These are phyloP conservation scores for Clarkia xantiana DNA, from an alignment of 345 rosid species.

Conservation along the genomic window DNA sequence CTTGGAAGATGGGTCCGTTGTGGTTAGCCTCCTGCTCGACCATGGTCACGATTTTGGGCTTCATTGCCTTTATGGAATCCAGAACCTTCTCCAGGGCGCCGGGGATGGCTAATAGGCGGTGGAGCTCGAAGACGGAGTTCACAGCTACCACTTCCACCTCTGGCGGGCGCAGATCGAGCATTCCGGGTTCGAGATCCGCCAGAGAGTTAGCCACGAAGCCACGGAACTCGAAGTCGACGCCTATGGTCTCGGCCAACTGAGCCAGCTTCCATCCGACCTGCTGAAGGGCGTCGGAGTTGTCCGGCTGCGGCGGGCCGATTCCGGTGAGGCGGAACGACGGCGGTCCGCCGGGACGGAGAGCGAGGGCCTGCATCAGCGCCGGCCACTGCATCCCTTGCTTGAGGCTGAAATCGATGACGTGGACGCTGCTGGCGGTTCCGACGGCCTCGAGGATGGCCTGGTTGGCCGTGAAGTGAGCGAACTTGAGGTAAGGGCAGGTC, in stretches of 20 bases:
- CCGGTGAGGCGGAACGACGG: slow-evolving; percentile 75
- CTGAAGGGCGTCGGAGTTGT: slow-evolving; percentile 42
- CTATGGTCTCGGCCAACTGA: slow-evolving; percentile 42
- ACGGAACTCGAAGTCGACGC: slow-evolving; percentile 52
- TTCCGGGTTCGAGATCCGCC: slow-evolving; percentile 58
- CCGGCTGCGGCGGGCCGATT: slow-evolving; percentile 60
- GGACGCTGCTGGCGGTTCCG: slow-evolving; percentile 39
- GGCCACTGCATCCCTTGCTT: slow-evolving; percentile 95
- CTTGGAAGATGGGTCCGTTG: slow-evolving; percentile 50
- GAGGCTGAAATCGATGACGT: slow-evolving; percentile 61
- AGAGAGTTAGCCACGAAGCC: slow-evolving; percentile 47
- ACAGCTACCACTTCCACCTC: slow-evolving; percentile 57
- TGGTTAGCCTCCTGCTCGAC: slow-evolving; percentile 91
- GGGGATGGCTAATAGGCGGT: slow-evolving; percentile 38
- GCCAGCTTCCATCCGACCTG: slow-evolving; percentile 74
- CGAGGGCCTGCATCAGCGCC: slow-evolving; percentile 83
- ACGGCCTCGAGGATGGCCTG: slow-evolving; percentile 86
- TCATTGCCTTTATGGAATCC: slow-evolving; percentile 33
- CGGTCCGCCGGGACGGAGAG: slow-evolving; percentile 65
- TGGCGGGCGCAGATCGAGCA: slow-evolving; percentile 36
- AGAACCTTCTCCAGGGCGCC: slow-evolving; percentile 54
- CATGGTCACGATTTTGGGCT: slow-evolving; percentile 62
- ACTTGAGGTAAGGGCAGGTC: slow-evolving; percentile 79
- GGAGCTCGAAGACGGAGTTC: slow-evolving; percentile 72
- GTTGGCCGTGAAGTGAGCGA: slow-evolving; percentile 91